Percentiles rank a stretch among this genome's conserved stretches.
These are phyloP conservation scores for Aureobasidium mangrovei DNA, from an alignment of 2,329 filamentous ascomycete genomes.

Conservation along the genomic window DNA sequence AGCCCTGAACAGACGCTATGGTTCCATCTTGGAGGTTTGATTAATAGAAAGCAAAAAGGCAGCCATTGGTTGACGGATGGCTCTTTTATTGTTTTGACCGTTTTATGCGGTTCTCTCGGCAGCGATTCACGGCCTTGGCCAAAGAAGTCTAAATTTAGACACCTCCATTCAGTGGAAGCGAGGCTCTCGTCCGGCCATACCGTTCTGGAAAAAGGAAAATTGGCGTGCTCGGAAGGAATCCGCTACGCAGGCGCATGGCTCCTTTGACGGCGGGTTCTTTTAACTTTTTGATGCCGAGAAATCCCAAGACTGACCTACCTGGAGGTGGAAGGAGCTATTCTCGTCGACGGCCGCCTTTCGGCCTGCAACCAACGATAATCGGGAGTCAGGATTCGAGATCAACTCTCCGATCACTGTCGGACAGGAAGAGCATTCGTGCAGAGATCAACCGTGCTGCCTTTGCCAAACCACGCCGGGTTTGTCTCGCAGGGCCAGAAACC, in stretches of 20 bases:
- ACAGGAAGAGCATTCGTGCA: background rate
- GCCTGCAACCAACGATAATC: background rate
- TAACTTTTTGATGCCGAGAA: background rate
- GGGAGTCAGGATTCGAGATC: background rate
- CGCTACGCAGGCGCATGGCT: background rate
- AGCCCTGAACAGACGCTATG: background rate
- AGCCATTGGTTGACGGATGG: constrained; percentile 9
- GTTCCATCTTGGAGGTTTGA: constrained; percentile 1
- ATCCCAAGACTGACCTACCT: background rate
- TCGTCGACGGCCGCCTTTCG: background rate
- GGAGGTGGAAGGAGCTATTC: background rate
- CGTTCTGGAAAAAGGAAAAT: background rate
- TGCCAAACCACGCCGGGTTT: background rate
- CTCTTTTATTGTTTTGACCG: constrained; percentile 3
- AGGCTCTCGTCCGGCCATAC: constrained; percentile 4
- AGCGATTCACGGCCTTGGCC: background rate
- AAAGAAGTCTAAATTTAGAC: background rate
- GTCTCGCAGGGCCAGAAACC: constrained; percentile 1
- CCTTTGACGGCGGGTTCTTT: background rate
- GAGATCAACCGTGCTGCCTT: constrained; percentile 1
- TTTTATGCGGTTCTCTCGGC: background rate
- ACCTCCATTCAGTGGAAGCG: background rate
- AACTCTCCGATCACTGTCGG: background rate
- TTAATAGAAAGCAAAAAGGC: constrained; percentile 1
- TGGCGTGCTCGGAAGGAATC: background rate